phyloP scores from a whole-genome alignment of 202 grass and related monocot species.

The Saccharum hybrid region DNA sequence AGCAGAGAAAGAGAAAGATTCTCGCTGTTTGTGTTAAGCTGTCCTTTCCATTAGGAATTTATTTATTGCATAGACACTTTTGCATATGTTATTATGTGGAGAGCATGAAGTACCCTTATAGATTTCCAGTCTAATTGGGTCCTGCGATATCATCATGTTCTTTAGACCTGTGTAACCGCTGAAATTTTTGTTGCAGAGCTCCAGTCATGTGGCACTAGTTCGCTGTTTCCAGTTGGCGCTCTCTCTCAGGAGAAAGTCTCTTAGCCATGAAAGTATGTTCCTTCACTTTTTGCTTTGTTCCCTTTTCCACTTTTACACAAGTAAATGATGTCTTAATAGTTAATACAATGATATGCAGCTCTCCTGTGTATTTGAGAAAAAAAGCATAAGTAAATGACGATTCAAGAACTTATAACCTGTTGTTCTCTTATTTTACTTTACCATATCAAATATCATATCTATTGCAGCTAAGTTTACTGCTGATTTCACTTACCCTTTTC shows the following conservation, averaged over 20 bases:
- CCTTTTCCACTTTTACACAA: conserved; percentile 17
- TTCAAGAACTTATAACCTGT: conserved; percentile 8
- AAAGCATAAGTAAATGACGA: conserved; percentile 21
- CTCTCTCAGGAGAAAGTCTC: conserved; percentile 73
- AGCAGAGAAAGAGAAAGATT: background rate
- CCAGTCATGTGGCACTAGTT: conserved; percentile 71
- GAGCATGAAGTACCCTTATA: conserved; percentile 18
- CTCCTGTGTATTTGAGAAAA: background rate
- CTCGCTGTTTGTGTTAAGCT: background rate
- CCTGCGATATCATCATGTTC: background rate
- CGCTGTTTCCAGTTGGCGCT: conserved; percentile 93
- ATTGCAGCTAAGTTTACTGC: conserved; percentile 25
- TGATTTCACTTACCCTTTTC: conserved; percentile 51
- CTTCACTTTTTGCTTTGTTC: conserved; percentile 9
- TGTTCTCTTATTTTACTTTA: background rate
- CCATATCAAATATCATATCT: conserved; percentile 20
- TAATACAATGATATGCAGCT: background rate
- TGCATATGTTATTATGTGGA: conserved; percentile 27
- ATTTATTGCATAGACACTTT: background rate
- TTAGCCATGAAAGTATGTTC: conserved; percentile 82
- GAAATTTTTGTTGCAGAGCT: conserved; percentile 67
- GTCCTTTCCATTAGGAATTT: conserved; percentile 23
- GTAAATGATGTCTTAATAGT: background rate
- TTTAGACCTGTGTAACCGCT: conserved; percentile 35
- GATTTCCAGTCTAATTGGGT: conserved; percentile 26